These are phyloP conservation scores for Naematelia encephala DNA, from an alignment of 768 basidiomycete species.

Conservation along the genomic window DNA sequence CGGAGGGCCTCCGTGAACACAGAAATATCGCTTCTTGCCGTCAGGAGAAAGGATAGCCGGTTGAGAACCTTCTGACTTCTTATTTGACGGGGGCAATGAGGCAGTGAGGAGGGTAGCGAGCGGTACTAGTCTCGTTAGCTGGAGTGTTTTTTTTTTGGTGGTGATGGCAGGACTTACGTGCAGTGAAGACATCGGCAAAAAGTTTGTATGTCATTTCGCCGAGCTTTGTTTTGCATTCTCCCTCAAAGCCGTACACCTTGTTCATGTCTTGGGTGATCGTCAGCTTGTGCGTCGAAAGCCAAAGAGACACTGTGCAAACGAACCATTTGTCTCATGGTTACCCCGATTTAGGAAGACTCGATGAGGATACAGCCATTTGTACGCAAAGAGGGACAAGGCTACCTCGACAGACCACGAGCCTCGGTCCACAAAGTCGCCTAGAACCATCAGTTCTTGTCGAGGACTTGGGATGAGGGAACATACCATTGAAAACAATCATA, in stretches of 20 bases:
- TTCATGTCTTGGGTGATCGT: conserved; percentile 74
- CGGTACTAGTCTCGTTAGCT: conserved; percentile 62
- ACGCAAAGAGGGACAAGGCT: conserved; percentile 86
- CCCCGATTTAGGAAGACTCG: conserved; percentile 91
- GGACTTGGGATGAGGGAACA: background rate
- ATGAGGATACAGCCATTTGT: conserved; percentile 93
- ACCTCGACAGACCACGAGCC: conserved; percentile 54
- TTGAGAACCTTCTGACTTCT: conserved; percentile 50
- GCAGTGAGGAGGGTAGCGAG: conserved; percentile 80
- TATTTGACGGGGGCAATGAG: conserved; percentile 57
- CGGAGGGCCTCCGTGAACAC: conserved; percentile 85
- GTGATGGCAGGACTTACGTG: conserved; percentile 57
- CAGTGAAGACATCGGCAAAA: conserved; percentile 89
- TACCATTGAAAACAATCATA: conserved; percentile 53
- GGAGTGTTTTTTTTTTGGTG: background rate
- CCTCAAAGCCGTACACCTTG: conserved; percentile 56
- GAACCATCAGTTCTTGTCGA: background rate
- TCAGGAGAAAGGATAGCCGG: conserved; percentile 72
- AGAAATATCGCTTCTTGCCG: conserved; percentile 82
- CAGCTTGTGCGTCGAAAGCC: background rate
- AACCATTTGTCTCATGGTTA: conserved; percentile 63
- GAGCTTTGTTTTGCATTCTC: conserved; percentile 94
- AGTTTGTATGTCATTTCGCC: conserved; percentile 95
- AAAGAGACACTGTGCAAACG: background rate
- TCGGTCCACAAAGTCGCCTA: conserved; percentile 82